Evolutionary conservation across 495 filamentous ascomycete species (phyloP).

Genomic region (Acidomyces sp.): DNA sequence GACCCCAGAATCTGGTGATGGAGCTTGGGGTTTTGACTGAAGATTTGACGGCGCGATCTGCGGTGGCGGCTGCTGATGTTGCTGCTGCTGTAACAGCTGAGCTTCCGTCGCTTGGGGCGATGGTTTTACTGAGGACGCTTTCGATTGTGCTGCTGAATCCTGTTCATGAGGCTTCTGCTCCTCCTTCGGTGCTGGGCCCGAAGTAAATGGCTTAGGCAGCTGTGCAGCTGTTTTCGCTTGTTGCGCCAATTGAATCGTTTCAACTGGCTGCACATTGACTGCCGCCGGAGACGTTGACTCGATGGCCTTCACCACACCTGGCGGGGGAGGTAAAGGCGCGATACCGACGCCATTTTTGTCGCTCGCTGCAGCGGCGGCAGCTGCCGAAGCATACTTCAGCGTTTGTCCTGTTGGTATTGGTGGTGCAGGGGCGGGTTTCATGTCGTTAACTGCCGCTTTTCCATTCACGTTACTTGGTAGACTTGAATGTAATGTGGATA

Average conservation of each 20-base stretch:
- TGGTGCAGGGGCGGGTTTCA: slow-evolving; percentile 89
- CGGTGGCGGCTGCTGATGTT: slow-evolving; percentile 4
- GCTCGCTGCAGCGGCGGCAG: slow-evolving; percentile 85
- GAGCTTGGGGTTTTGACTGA: slow-evolving; percentile 15
- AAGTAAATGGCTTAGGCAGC: slow-evolving; percentile 31
- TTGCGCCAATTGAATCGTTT: slow-evolving; percentile 28
- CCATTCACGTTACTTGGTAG: slow-evolving; percentile 48
- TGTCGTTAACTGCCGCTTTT: slow-evolving; percentile 34
- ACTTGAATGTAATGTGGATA: slow-evolving; percentile 70
- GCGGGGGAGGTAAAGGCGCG: slow-evolving; percentile 77
- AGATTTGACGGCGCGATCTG: slow-evolving; percentile 7
- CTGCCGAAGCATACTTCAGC: slow-evolving; percentile 91
- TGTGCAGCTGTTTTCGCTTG: slow-evolving; percentile 32
- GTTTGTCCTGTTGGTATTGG: slow-evolving; percentile 75
- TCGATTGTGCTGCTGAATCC: slow-evolving; percentile 26
- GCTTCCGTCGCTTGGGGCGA: slow-evolving; percentile 17
- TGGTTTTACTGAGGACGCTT: slow-evolving; percentile 2
- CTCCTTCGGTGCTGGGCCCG: slow-evolving; percentile 36
- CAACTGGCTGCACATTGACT: slow-evolving; percentile 39
- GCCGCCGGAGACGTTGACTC: slow-evolving; percentile 34
- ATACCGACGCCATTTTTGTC: slow-evolving; percentile 85
- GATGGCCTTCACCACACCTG: slow-evolving; percentile 37
- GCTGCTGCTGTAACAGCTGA: slow-evolving; percentile 5
- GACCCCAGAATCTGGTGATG: slow-evolving; percentile 21
- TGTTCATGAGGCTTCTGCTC: slow-evolving; percentile 7